A percentile compares a stretch with the other conserved stretches of the same genome.
These are phyloP conservation scores for Polytolypa hystricis DNA, from an alignment of 2,329 filamentous ascomycete genomes.

Conservation along the genomic window DNA sequence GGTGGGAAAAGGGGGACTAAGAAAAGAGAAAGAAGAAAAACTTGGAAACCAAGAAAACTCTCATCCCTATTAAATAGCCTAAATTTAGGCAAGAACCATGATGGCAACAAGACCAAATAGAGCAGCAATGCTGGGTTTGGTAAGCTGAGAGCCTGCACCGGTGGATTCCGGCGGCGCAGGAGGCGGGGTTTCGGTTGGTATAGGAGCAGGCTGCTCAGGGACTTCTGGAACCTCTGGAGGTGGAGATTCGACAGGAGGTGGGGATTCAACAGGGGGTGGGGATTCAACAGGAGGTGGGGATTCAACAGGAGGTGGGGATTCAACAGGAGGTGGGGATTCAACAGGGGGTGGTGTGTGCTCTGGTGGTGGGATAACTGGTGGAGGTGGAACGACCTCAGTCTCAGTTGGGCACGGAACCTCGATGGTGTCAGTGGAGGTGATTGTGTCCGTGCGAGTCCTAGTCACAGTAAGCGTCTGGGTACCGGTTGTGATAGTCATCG, in stretches of 20 bases:
- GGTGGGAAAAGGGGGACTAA: too few species aligned
- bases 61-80: too few species aligned
- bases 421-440: conserved; percentile 15
- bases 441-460: conserved; percentile 16
- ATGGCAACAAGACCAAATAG: conserved; percentile 8
- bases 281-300: conserved; percentile 3
- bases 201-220: conserved; percentile 6
- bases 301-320: conserved; percentile 1
- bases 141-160: conserved; percentile 8
- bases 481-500: conserved; percentile 15
- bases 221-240: conserved; percentile 1
- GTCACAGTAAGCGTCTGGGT: conserved; percentile 15
- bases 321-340: conserved; percentile 1
- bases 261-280: conserved; percentile 4
- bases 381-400: neutral
- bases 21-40: too few species aligned
- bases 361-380: conserved; percentile 3
- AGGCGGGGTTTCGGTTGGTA: conserved; percentile 1
- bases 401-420: neutral
- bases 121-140: conserved; percentile 6
- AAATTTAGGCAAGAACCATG: conserved; percentile 9
- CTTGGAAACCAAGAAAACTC: too few species aligned
- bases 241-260: conserved; percentile 8
- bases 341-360: conserved; percentile 2
- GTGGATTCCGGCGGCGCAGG: conserved; percentile 7